Evolutionary conservation across 2,329 filamentous ascomycete genomes (phyloP).

Genomic region (Bipolaris victoriae): DNA sequence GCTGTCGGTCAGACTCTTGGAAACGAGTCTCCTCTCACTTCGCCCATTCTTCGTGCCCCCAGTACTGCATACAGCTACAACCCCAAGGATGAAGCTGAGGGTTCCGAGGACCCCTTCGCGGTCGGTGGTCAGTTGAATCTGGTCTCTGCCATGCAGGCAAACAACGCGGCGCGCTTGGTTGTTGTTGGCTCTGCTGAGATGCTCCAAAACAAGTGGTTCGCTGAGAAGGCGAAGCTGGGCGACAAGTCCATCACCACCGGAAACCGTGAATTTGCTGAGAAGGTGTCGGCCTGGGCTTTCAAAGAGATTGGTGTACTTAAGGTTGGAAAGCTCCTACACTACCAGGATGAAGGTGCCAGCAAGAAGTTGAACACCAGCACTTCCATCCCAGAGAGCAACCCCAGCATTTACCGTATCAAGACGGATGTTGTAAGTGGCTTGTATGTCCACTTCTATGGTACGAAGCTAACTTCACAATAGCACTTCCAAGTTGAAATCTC

Average conservation of each 20-base stretch:
- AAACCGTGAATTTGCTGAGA: slow-evolving; percentile 85
- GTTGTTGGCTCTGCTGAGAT: slow-evolving; percentile 86
- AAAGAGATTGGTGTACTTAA: slow-evolving; percentile 89
- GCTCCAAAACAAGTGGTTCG: slow-evolving; percentile 88
- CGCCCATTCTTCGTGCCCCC: slow-evolving; percentile 82
- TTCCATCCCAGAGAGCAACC: slow-evolving; percentile 66
- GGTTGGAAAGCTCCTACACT: slow-evolving; percentile 83
- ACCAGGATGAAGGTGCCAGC: slow-evolving; percentile 62
- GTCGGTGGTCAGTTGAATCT: slow-evolving; percentile 83
- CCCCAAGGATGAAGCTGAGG: slow-evolving; percentile 77
- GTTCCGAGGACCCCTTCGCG: slow-evolving; percentile 83
- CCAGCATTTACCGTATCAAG: slow-evolving; percentile 91
- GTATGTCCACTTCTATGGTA: neutral
- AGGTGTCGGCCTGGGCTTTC: slow-evolving; percentile 93
- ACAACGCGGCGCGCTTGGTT: slow-evolving; percentile 89
- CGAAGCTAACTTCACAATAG: slow-evolving; percentile 52
- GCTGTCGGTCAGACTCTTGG: slow-evolving; percentile 83
- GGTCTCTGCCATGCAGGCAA: slow-evolving; percentile 85
- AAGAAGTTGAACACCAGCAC: slow-evolving; percentile 49
- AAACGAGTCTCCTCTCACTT: slow-evolving; percentile 73
- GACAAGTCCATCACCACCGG: slow-evolving; percentile 67
- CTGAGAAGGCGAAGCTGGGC: slow-evolving; percentile 68
- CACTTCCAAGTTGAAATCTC: slow-evolving; percentile 87
- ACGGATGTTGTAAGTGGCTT: slow-evolving; percentile 82
- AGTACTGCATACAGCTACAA: slow-evolving; percentile 92